Percentiles rank a stretch among this genome's conserved stretches.
Evolutionary conservation across 768 basidiomycete species (phyloP).

Genomic region (Epithele typhae): DNA sequence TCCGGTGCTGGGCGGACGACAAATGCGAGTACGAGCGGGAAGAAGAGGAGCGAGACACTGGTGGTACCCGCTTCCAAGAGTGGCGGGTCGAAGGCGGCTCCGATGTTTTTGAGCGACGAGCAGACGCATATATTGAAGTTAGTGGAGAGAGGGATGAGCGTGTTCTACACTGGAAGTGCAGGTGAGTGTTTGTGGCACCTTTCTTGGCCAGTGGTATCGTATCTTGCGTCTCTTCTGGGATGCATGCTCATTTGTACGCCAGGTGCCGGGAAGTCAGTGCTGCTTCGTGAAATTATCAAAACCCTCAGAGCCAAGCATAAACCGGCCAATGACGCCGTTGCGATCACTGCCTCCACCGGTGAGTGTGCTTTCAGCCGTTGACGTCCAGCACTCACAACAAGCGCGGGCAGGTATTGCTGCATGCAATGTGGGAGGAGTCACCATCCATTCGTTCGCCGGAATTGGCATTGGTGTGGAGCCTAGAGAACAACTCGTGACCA

Average conservation of each 20-base stretch:
- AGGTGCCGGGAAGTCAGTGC: slow-evolving; percentile 97
- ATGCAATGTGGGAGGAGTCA: slow-evolving; percentile 95
- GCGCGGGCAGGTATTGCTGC: slow-evolving; percentile 74
- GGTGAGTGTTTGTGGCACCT: slow-evolving; percentile 45
- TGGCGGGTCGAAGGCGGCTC: slow-evolving; percentile 24
- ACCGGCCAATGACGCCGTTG: slow-evolving; percentile 67
- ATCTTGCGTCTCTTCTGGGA: not conserved
- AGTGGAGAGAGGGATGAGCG: slow-evolving; percentile 64
- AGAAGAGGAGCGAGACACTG: slow-evolving; percentile 8
- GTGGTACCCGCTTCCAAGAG: slow-evolving; percentile 23
- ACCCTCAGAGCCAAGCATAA: slow-evolving; percentile 52
- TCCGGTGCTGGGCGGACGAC: too few species aligned
- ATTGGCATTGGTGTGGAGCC: slow-evolving; percentile 78
- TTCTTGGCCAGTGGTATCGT: not conserved
- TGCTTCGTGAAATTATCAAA: slow-evolving; percentile 88
- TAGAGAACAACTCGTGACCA: slow-evolving; percentile 56
- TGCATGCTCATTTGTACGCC: slow-evolving; percentile 11
- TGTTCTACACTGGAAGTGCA: slow-evolving; percentile 98
- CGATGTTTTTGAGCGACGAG: slow-evolving; percentile 73
- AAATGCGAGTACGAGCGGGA: slow-evolving; percentile 6
- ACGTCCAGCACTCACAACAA: too few species aligned
- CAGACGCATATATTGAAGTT: slow-evolving; percentile 81
- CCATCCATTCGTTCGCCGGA: slow-evolving; percentile 94
- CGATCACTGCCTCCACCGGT: slow-evolving; percentile 95
- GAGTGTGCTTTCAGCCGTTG: slow-evolving; percentile 4